A percentile compares a stretch with the other conserved stretches of the same genome.
Conservation (phyloP, 2,329 filamentous ascomycete genomes). For the Podosphaera xanthii region DNA sequence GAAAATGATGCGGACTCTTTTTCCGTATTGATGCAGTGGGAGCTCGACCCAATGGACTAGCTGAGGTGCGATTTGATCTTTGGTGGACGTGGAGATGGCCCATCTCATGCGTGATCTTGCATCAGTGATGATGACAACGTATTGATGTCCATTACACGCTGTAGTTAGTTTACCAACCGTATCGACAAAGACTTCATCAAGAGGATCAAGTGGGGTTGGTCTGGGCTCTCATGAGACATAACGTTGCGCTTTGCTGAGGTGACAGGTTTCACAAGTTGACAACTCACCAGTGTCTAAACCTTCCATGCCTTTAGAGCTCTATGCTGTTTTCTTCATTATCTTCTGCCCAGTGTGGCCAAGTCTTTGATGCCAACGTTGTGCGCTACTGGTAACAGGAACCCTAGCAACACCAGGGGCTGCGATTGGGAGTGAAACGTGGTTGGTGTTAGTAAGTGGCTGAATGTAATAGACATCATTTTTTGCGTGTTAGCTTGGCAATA, state of each 20-base stretch:
- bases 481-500: neutral
- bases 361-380: neutral
- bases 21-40: neutral
- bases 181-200: neutral
- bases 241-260: neutral
- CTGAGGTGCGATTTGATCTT: neutral
- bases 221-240: neutral
- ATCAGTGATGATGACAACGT: too few relatives aligned
- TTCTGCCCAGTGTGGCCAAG: neutral
- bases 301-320: neutral
- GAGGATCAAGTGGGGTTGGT: neutral
- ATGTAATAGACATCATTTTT: conserved; percentile 1
- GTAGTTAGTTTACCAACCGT: too few relatives aligned
- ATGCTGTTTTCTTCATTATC: neutral
- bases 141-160: too few relatives aligned
- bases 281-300: neutral
- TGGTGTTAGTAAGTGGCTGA: neutral
- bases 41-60: neutral
- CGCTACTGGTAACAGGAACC: neutral
- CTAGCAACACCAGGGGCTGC: neutral
- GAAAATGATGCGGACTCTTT: neutral
- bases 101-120: too few relatives aligned
- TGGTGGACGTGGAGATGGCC: too few relatives aligned
- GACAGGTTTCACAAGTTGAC: neutral
- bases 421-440: neutral